Base-by-base conservation (phyloP, 805 yeast species). In the Ogataea salicorniae region DNA sequence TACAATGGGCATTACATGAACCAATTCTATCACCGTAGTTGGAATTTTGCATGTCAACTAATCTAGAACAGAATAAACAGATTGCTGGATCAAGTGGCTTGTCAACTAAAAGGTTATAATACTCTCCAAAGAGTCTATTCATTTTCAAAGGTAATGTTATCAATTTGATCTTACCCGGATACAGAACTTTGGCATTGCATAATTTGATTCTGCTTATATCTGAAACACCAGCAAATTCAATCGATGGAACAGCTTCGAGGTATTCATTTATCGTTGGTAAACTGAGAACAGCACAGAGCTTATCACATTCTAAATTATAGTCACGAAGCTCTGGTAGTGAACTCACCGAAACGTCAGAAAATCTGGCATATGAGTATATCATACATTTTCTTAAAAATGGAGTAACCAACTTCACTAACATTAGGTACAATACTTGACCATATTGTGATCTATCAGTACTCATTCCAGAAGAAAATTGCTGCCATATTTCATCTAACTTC, bases 31-130 rank as follows among this genome's bases (percentile, higher is more conserved):
- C 75, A 0, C 81, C 83, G 43, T 76, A 72, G 16, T 81, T 76
- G 37, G 71, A 64, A 51, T 70, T 79, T 58, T 91, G 97, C n/a
- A 82, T 67, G 51, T 82, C 81, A 20, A 87, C 73, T 7, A 82
- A 72, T 11, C 69, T 67, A 1, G 90, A 94, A 67, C 99, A 94
- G 51, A 83, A 84, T 46, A 92, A 67, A 59, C 99, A 92, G 9
- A 92, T 70, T 0, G 95, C 96, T 0, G 96, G 94, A 53, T 91
- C 95, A 41, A 73, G 74, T 31, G 71, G 73, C 58, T 62, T 67
- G 56, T 61, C 67, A 20, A 70, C 69, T 39, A 67, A 62, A 23
- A 69, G 71, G 52, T 79, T 76, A 47, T 79, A 71, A 46, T 77
- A 71, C 35, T 76, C 71, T 4, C 87, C 82, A 67, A 85, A 87